Base-by-base conservation (phyloP, 2,329 filamentous ascomycete species). In the Stagonosporopsis cucurbitacearum region DNA sequence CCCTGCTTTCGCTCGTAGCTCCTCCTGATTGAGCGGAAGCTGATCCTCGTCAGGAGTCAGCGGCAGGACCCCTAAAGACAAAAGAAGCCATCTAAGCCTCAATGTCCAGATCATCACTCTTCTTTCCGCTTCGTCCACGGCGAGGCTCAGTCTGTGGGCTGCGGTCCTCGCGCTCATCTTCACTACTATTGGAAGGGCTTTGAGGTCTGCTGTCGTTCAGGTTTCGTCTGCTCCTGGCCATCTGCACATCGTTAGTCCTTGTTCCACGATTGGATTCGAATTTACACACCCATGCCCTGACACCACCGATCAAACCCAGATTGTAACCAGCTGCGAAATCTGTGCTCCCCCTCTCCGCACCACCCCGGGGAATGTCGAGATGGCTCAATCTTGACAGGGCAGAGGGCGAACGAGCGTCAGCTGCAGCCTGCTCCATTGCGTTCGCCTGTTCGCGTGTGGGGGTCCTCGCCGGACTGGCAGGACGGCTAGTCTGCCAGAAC, bases 251-350 rank as follows among this genome's bases (percentile, higher is more conserved):
- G 60, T 71, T 62, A 75, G 70, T 54, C 43, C 13, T 30, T 22
- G 42, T 9, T 42, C 5, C 15, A 6, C 13, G 17, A 17, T 28
- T n/a, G 6, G 3, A 20, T 40, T 15, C 9, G 6, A n/a, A 28
- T 6, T 13, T 9, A 84, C 88, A 70, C 82, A 96, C 92, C 94
- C 94, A 98, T 72, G 91, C 90, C 69, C 92, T 85, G 47, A 98
- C 92, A 66, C 94, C 93, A 50, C 94, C 94, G 68, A 97, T 92
- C 72, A 98, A 80, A 28, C 94, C 94, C 66, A 97, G 80, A 54
- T 91, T 94, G 76, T 97, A 97, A 9, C 94, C 94, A 51, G 92
- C 94, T 54, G 94, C 91, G 76, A 98, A 97, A 70, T 96, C 93
- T 69, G 90, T 91, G 17, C 79, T 80, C 70, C 71, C 75, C 71